Percentiles rank a stretch among this genome's conserved stretches.
These are phyloP conservation scores for Xylaria longipes DNA, from an alignment of 495 filamentous ascomycete genomes.

Conservation along the genomic window DNA sequence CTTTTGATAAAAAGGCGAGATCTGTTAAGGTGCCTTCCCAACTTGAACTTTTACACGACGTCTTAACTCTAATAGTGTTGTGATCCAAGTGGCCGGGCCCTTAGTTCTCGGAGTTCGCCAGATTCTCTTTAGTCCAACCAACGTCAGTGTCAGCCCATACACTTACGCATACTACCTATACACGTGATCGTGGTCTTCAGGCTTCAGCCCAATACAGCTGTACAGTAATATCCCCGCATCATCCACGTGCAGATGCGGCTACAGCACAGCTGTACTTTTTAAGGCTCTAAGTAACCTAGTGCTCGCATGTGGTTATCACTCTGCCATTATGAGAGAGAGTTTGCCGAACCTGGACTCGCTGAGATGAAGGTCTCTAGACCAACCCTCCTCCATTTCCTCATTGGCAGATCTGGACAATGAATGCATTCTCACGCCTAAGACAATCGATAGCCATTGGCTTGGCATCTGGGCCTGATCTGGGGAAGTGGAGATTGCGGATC, in stretches of 20 bases:
- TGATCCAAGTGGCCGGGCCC: neutral
- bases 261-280: neutral
- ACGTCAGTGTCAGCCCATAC: neutral
- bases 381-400: neutral
- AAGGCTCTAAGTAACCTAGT: neutral
- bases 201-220: constrained; percentile 13
- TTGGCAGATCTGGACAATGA: neutral
- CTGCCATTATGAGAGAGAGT: neutral
- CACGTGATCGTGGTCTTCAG: constrained; percentile 10
- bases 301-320: neutral
- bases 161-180: neutral
- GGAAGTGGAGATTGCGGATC: constrained; percentile 1
- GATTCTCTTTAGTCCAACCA: neutral
- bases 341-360: neutral
- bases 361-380: neutral
- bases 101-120: neutral
- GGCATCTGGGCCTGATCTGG: neutral
- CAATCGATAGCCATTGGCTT: neutral
- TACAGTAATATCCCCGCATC: neutral
- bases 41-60: neutral
- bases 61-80: neutral
- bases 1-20: neutral
- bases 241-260: constrained; percentile 14
- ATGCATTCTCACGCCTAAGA: neutral
- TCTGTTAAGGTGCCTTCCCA: neutral